Evolutionary conservation across 2,329 filamentous ascomycete species (phyloP).

Genomic region (Biscogniauxia mediterranea): DNA sequence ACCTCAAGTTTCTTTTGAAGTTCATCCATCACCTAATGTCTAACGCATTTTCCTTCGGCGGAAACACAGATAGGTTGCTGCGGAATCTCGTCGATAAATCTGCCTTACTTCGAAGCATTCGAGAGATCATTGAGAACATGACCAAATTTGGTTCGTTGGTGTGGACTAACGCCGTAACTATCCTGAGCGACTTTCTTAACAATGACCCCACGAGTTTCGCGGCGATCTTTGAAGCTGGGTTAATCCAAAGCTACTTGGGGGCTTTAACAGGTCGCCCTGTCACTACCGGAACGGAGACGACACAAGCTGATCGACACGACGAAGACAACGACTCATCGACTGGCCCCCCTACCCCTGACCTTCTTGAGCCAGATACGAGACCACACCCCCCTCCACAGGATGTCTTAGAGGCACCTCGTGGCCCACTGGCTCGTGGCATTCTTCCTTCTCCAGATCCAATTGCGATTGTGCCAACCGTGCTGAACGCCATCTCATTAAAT

Average conservation of each 20-base stretch:
- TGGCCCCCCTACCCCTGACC: constrained; percentile 40
- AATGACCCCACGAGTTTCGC: constrained; percentile 98
- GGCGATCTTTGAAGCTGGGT: constrained; percentile 88
- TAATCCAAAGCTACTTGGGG: constrained; percentile 83
- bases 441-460: constrained; percentile 88
- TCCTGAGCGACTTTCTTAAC: constrained; percentile 94
- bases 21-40: constrained; percentile 95
- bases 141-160: constrained; percentile 84
- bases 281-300: constrained; percentile 35
- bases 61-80: constrained; percentile 84
- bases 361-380: constrained; percentile 39
- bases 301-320: constrained; percentile 33
- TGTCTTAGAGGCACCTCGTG: constrained; percentile 45
- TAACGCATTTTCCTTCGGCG: constrained; percentile 65
- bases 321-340: constrained; percentile 37
- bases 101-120: constrained; percentile 74
- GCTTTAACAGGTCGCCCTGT: constrained; percentile 64
- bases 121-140: constrained; percentile 78
- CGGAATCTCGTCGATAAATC: constrained; percentile 94
- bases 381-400: constrained; percentile 54
- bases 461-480: constrained; percentile 77
- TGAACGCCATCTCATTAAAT: constrained; percentile 93
- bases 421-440: constrained; percentile 65
- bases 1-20: constrained; percentile 89
- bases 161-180: constrained; percentile 91